Base-by-base conservation (phyloP, 192 early-diverging fungal species). In the Coemansia sp. region DNA sequence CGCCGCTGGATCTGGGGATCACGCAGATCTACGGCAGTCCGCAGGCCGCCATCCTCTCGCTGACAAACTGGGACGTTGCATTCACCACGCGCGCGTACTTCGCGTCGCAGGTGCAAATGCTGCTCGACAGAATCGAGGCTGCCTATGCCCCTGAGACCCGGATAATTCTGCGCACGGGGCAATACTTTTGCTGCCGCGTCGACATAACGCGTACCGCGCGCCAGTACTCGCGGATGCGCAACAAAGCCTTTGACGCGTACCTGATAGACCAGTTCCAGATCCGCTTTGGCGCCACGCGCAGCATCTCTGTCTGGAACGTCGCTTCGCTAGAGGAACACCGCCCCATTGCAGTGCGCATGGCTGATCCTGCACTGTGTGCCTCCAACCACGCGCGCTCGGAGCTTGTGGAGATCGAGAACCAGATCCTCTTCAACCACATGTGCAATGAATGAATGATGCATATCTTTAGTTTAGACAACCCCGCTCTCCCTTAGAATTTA, bases 351-450 rank as follows among this genome's bases (percentile, higher is more conserved):
- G 69, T 64, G 8, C 63, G 76, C 8, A 48, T 25, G 13, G 25
- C 67, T 4, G 56, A 55, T 0, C 41, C 45, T 8, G n/a, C 50
- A 0, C 33, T 30, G 34, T 83, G 82, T 64, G 50, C 64, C 14
- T 68, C 77, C 34, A 83, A 83, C 44, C 82, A 83, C 54, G 82
- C 55, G 6, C 38, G 64, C 2, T 57, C 73, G 1, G 82, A 83
- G 45, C 25, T 70, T 25, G 64, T 85, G 19, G 79, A 83, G 20
- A 59, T 75, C 30, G 84, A 85, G 38, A 85, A 85, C 64, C 70
- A 72, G 25, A 23, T 72, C 6, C 48, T 72, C 36, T 66, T 72
- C 25, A 72, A 72, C 54, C 34, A 64, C 15, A 7, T 72, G 59
- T 72, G 70, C 56, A 68, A 67, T 52, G 8, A 30, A 15, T 52